Conservation (phyloP, 2,329 filamentous ascomycete species). For the Penicillium sp. region DNA sequence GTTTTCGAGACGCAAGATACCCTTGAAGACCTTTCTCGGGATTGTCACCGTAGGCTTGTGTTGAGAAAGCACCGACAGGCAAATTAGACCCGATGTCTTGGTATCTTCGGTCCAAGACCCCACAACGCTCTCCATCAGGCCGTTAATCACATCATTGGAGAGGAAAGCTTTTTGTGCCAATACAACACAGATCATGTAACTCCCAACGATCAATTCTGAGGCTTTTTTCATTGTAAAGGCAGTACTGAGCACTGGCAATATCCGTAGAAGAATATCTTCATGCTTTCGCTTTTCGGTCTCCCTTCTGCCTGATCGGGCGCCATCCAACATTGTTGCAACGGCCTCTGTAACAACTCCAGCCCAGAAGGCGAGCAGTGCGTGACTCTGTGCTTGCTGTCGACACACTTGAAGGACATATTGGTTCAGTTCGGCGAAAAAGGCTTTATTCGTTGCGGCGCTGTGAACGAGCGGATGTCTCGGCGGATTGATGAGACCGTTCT, state of each 20-base stretch:
- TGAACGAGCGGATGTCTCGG: slow-evolving; percentile 80
- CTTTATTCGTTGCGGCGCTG: slow-evolving; percentile 71
- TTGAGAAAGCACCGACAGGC: slow-evolving; percentile 75
- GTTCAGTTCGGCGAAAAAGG: slow-evolving; percentile 73
- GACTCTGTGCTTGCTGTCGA: slow-evolving; percentile 67
- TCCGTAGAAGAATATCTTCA: slow-evolving; percentile 68
- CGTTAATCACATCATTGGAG: slow-evolving; percentile 73
- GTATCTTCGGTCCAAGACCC: slow-evolving; percentile 73
- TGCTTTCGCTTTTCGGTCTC: slow-evolving; percentile 75
- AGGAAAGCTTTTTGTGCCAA: slow-evolving; percentile 78
- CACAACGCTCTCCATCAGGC: slow-evolving; percentile 84
- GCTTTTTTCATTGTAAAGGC: slow-evolving; percentile 71
- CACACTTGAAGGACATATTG: slow-evolving; percentile 73
- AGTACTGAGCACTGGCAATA: slow-evolving; percentile 68
- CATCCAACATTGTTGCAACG: slow-evolving; percentile 75
- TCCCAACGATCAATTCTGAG: slow-evolving; percentile 75
- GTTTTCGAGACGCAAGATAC: slow-evolving; percentile 36
- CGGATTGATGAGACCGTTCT: slow-evolving; percentile 69
- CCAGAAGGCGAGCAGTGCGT: slow-evolving; percentile 83
- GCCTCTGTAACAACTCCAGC: slow-evolving; percentile 82
- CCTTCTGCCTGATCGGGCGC: slow-evolving; percentile 68
- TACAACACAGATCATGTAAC: slow-evolving; percentile 86
- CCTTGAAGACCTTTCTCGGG: slow-evolving; percentile 64
- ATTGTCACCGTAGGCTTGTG: slow-evolving; percentile 68
- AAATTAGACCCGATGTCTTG: slow-evolving; percentile 68